phyloP scores from a whole-genome alignment of 2,329 filamentous ascomycete genomes.

The Penicillium hesseltinei region DNA sequence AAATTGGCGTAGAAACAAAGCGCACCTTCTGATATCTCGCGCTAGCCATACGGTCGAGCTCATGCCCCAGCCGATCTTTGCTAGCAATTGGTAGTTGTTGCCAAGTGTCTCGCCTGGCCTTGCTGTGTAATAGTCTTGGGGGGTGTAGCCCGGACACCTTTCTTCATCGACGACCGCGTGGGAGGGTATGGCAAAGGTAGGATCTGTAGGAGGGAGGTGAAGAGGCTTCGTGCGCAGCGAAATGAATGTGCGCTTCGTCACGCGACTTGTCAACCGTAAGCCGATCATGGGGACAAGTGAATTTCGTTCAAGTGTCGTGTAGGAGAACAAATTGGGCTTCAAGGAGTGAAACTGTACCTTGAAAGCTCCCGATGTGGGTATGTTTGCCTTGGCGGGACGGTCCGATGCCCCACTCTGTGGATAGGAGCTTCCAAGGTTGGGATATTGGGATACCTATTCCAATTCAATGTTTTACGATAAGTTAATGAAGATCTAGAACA shows the following conservation, averaged over 20 bases:
- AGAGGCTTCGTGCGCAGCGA: not conserved
- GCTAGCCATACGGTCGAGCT: slow-evolving; percentile 48
- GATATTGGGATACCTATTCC: not conserved
- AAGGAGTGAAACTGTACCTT: too few species aligned
- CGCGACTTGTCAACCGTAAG: not conserved
- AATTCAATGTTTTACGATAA: not conserved
- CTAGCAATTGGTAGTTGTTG: slow-evolving; percentile 37
- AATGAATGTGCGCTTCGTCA: not conserved
- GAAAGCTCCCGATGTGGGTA: too few species aligned
- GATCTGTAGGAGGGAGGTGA: not conserved
- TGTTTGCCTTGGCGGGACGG: not conserved
- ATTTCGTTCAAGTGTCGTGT: too few species aligned
- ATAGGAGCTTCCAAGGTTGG: not conserved
- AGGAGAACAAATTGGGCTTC: not conserved
- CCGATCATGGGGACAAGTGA: not conserved
- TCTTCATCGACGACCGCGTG: not conserved
- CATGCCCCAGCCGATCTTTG: slow-evolving; percentile 45
- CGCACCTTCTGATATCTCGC: slow-evolving; percentile 31
- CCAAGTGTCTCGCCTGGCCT: slow-evolving; percentile 39
- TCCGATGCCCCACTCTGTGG: not conserved
- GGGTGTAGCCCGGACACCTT: not conserved
- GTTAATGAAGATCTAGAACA: not conserved
- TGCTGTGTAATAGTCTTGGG: not conserved
- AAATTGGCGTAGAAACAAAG: not conserved
- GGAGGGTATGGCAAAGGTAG: not conserved